Evolutionary conservation across 2,329 filamentous ascomycete species (phyloP).

Genomic region (Botrytis elliptica): DNA sequence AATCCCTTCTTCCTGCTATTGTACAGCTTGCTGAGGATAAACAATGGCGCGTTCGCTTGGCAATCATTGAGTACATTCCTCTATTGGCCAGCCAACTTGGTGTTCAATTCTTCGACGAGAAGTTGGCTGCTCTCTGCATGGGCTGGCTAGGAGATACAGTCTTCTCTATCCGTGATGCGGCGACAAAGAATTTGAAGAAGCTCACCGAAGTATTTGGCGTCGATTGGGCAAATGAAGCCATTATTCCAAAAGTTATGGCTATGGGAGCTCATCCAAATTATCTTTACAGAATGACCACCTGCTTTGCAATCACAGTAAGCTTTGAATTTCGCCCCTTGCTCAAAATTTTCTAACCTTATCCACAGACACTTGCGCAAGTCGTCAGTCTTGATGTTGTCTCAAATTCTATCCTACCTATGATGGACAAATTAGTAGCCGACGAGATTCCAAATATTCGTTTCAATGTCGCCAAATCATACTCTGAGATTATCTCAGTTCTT

Average conservation of each 20-base stretch:
- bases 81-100: constrained; percentile 92
- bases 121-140: constrained; percentile 94
- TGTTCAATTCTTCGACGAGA: constrained; percentile 97
- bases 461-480: constrained; percentile 98
- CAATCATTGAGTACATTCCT: constrained; percentile 99
- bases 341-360: constrained; percentile 16
- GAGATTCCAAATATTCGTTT: constrained; percentile 99
- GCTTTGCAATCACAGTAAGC: constrained; percentile 95
- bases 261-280: constrained; percentile 99
- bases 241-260: constrained; percentile 96
- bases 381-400: constrained; percentile 92
- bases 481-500: constrained; percentile 84
- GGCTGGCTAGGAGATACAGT: constrained; percentile 97
- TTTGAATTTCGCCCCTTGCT: background rate
- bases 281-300: constrained; percentile 99
- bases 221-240: constrained; percentile 94
- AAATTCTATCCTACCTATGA: constrained; percentile 89
- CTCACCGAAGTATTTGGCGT: constrained; percentile 98
- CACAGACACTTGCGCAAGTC: constrained; percentile 85
- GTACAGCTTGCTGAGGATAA: constrained; percentile 98
- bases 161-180: constrained; percentile 96
- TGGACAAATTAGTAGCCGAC: constrained; percentile 89
- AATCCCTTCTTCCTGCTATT: constrained; percentile 94
- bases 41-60: constrained; percentile 96
- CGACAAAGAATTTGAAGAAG: constrained; percentile 97